These are phyloP conservation scores for Coemansia sp. DNA, from an alignment of 192 early-diverging fungal genomes.

Conservation along the genomic window DNA sequence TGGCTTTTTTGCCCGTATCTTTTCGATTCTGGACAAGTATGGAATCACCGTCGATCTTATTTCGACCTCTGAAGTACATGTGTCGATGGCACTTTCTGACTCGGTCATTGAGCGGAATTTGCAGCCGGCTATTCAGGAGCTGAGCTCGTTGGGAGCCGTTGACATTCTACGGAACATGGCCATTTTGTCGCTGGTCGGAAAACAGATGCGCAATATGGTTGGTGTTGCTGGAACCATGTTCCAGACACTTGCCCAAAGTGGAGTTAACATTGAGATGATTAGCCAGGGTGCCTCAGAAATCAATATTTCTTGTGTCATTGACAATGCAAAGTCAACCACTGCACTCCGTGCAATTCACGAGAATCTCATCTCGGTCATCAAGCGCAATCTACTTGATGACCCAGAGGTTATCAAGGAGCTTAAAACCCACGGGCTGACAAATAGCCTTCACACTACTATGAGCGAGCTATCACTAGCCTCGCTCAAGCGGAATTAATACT, in stretches of 20 bases:
- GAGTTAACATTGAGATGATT: constrained; percentile 99
- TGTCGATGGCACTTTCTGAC: constrained; percentile 78
- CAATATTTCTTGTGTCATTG: constrained; percentile 97
- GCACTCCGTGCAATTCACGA: constrained; percentile 92
- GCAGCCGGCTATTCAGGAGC: constrained; percentile 72
- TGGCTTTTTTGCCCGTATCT: constrained; percentile 97
- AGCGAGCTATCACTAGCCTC: constrained; percentile 42
- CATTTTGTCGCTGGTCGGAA: constrained; percentile 94
- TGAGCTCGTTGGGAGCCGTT: constrained; percentile 77
- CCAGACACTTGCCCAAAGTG: constrained; percentile 75
- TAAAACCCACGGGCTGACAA: constrained; percentile 31
- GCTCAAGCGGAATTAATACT: constrained; percentile 11
- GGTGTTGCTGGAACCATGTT: constrained; percentile 96
- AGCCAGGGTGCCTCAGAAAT: constrained; percentile 98
- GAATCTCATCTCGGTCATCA: constrained; percentile 55
- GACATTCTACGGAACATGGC: constrained; percentile 87
- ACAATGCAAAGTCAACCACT: constrained; percentile 61
- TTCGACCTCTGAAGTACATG: constrained; percentile 89
- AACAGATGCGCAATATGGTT: constrained; percentile 97
- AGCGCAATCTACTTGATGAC: constrained; percentile 42
- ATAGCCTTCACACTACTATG: constrained; percentile 37
- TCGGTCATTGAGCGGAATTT: constrained; percentile 67
- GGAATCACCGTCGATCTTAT: constrained; percentile 95
- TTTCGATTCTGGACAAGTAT: constrained; percentile 82
- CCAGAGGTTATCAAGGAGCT: constrained; percentile 43